phyloP scores from a whole-genome alignment of 768 basidiomycete genomes.

The Pulveroboletus sp. region DNA sequence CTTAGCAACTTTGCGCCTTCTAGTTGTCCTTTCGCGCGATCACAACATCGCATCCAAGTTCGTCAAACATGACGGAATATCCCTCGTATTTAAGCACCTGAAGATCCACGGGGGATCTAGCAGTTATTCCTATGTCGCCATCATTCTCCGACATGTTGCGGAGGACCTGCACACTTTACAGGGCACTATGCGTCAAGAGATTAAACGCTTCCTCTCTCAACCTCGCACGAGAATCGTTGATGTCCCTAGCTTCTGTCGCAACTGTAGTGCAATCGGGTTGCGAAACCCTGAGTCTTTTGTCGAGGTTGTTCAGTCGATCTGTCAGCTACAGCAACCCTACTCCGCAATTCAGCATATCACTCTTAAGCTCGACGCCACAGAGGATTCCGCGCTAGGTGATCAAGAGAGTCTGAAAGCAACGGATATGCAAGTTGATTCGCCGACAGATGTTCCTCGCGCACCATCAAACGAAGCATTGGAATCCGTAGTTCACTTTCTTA shows the following conservation, averaged over 20 bases:
- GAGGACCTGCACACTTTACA: constrained; percentile 68
- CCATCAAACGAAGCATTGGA: constrained; percentile 47
- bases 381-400: constrained; percentile 8
- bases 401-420: constrained; percentile 20
- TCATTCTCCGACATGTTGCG: constrained; percentile 87
- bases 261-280: constrained; percentile 72
- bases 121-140: constrained; percentile 78
- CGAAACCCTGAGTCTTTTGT: constrained; percentile 78
- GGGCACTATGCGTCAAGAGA: constrained; percentile 73
- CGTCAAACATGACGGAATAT: constrained; percentile 60
- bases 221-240: constrained; percentile 69
- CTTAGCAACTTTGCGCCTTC: constrained; percentile 72
- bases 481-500: constrained; percentile 61
- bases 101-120: constrained; percentile 53
- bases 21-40: constrained; percentile 82
- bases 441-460: constrained; percentile 19
- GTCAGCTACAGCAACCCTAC: constrained; percentile 67
- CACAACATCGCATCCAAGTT: constrained; percentile 60
- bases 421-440: constrained; percentile 60
- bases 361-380: constrained; percentile 40
- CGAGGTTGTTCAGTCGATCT: constrained; percentile 62
- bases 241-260: constrained; percentile 65
- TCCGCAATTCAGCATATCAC: constrained; percentile 52
- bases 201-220: constrained; percentile 75
- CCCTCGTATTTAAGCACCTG: constrained; percentile 61